Base-by-base conservation (phyloP, 140 eudicot species). In the Oenanthe javanica region DNA sequence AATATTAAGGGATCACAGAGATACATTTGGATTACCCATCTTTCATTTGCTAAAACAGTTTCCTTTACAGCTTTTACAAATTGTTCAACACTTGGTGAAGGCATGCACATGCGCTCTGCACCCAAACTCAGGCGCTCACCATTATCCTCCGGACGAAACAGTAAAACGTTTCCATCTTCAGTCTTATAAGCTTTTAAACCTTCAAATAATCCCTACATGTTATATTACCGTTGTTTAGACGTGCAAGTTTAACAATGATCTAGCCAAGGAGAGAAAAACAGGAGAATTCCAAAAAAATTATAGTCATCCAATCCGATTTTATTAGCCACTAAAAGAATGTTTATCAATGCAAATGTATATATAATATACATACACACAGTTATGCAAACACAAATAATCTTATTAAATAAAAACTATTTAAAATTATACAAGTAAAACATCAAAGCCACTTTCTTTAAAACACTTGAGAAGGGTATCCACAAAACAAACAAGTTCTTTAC, bases 51-150 rank as follows among this genome's bases (percentile, higher is more conserved):
- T 40, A 92, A 73, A 1, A 91, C 88, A 6, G 93, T 94, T 81
- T 91, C 89, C 78, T 87, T 94, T 19, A 90, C 94, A 1, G 96
- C 97, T 80, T 94, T 88, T 2, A 92, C 84, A 66, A 94, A 94
- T 50, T 92, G 94, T 9, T 92, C 86, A 67, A 87, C 21, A 0
- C 94, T 89, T 11, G 98, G 98, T 1, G 93, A 79, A 12, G 83
- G 89, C 98, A 94, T 94, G 84, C 98, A 94, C 96, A 94, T 89
- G 79, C 98, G 87, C 43, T 92, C 89, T 19, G 98, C 96, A 38
- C 98, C 98, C 3, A 84, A 77, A 57, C 85, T 91, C 98, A 94
- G 90, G 9, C 98, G 92, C 15, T 87, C 78, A 0, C 96, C 98
- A 82, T 94, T 94, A 51, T 90, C 88, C 59, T 88, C 88, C 0